Percentiles rank a stretch among this genome's conserved stretches.
These are phyloP conservation scores for Chlamydomonas sp. DNA, from an alignment of 139 green algal genomes.

Conservation along the genomic window DNA sequence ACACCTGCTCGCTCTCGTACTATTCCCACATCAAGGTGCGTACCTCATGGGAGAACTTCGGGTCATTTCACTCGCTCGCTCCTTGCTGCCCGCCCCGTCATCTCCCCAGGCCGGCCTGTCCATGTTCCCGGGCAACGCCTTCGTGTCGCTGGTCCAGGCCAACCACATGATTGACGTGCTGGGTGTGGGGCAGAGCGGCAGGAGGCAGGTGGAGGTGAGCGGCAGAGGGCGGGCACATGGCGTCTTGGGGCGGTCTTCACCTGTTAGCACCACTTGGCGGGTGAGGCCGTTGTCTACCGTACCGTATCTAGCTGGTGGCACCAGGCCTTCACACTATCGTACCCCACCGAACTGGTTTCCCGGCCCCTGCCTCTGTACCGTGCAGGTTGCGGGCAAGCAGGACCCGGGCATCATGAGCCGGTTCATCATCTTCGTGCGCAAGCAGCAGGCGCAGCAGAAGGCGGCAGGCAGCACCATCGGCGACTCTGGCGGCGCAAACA, in stretches of 20 bases:
- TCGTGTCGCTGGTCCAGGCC: conserved; percentile 16
- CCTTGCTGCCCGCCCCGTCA: not conserved
- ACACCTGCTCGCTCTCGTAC: too few species aligned
- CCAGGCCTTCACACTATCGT: too few species aligned
- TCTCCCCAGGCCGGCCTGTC: not conserved
- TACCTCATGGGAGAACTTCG: not conserved
- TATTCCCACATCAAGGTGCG: not conserved
- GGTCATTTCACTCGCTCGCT: not conserved
- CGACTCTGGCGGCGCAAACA: not conserved
- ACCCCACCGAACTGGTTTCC: too few species aligned
- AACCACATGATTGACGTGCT: conserved; percentile 29
- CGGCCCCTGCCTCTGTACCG: too few species aligned
- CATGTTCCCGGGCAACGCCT: not conserved
- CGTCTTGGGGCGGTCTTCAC: too few species aligned
- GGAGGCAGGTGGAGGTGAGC: conserved; percentile 26
- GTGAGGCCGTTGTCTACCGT: too few species aligned
- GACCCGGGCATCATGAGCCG: conserved; percentile 7
- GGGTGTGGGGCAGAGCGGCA: conserved; percentile 14
- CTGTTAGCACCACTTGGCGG: too few species aligned
- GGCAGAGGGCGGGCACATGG: too few species aligned
- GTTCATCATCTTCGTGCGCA: conserved; percentile 23
- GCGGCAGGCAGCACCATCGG: too few species aligned
- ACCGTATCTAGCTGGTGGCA: too few species aligned
- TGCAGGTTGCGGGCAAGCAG: conserved; percentile 14
- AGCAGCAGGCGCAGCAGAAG: conserved; percentile 12